These are phyloP conservation scores for Phaffia rhodozyma DNA, from an alignment of 1,284 basidiomycete species.

Conservation along the genomic window DNA sequence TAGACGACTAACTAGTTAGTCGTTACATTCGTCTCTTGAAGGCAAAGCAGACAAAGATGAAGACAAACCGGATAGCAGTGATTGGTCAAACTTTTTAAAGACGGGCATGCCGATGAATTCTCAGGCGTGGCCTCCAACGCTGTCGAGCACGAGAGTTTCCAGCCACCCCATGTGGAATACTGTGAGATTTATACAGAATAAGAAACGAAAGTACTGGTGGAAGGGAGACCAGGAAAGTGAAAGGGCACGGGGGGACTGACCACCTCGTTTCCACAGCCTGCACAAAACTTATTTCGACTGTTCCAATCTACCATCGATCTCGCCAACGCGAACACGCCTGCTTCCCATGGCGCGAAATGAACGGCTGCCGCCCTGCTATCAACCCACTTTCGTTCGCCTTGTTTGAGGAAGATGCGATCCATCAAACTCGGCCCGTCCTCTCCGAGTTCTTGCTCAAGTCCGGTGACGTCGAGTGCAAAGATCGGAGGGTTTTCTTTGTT, in stretches of 20 bases:
- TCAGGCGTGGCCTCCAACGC: conserved; percentile 31
- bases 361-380: conserved; percentile 55
- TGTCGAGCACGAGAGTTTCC: conserved; percentile 76
- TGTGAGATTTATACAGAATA: conserved; percentile 23
- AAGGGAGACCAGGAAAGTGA: not conserved
- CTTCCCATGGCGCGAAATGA: conserved; percentile 38
- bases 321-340: conserved; percentile 60
- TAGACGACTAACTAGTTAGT: conserved; percentile 42
- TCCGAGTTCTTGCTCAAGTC: conserved; percentile 41
- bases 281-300: conserved; percentile 76
- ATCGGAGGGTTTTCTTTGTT: conserved; percentile 61
- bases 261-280: conserved; percentile 63
- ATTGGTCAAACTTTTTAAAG: conserved; percentile 70
- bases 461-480: conserved; percentile 62
- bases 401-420: conserved; percentile 28
- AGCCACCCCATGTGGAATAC: conserved; percentile 87
- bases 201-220: not conserved
- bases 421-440: too few relatives aligned
- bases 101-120: conserved; percentile 22
- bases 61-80: conserved; percentile 27
- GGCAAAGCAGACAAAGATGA: not conserved
- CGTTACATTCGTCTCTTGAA: not conserved
- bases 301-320: conserved; percentile 84
- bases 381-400: conserved; percentile 46
- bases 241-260: not conserved